A percentile compares a stretch with the other conserved stretches of the same genome.
phyloP scores from a whole-genome alignment of 176 grass and related monocot genomes.

The Phragmites australis region DNA sequence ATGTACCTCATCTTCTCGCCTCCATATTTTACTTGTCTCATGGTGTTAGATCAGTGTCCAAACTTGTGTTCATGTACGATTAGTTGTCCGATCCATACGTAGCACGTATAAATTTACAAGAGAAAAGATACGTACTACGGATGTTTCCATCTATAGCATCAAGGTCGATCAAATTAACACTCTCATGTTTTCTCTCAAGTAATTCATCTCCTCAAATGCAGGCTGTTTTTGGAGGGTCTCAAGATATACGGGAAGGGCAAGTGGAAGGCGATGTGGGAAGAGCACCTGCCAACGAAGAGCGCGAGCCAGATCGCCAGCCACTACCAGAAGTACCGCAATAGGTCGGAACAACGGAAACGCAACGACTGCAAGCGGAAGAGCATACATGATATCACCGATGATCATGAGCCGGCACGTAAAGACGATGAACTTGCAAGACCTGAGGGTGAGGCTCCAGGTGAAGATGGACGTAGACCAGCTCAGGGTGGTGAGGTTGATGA shows the following conservation, averaged over 20 bases:
- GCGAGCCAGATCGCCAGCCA: slow-evolving; percentile 46
- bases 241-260: neutral
- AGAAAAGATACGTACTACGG: neutral
- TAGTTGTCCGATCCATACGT: too few species aligned
- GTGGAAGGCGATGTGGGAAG: slow-evolving; percentile 17
- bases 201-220: neutral
- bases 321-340: slow-evolving; percentile 25
- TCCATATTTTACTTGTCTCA: neutral
- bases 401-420: neutral
- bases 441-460: neutral
- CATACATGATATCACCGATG: slow-evolving; percentile 42
- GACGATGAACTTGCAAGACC: neutral
- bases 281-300: slow-evolving; percentile 27
- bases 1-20: neutral
- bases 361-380: slow-evolving; percentile 31
- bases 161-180: neutral
- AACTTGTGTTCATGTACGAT: neutral
- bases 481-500: neutral
- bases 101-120: neutral
- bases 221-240: slow-evolving; percentile 11
- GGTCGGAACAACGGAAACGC: neutral
- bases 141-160: neutral
- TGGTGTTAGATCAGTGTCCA: neutral
- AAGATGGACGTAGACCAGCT: neutral
- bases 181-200: neutral